Conservation (phyloP, 306 rosid genomes). For the Prunus davidiana region DNA sequence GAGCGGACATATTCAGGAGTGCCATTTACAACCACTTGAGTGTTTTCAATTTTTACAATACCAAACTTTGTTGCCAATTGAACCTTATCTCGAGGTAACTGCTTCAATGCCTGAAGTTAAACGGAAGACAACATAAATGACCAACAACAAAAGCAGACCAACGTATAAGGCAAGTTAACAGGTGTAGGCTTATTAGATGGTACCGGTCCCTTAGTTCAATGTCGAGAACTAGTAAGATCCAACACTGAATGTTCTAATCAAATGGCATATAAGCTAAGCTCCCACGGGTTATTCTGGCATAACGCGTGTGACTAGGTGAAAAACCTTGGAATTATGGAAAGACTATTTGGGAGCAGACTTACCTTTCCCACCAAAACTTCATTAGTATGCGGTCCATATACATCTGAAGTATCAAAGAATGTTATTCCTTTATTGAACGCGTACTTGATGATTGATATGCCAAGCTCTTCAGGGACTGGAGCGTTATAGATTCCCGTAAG, state of each 20-base stretch:
- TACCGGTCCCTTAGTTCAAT: neutral
- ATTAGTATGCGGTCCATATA: slow-evolving; percentile 53
- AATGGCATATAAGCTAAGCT: too few species aligned
- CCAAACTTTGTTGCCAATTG: slow-evolving; percentile 81
- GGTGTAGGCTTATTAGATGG: too few species aligned
- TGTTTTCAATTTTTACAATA: slow-evolving; percentile 21
- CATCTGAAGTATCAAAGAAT: slow-evolving; percentile 70
- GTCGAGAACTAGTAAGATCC: too few species aligned
- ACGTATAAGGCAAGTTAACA: neutral
- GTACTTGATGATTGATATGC: slow-evolving; percentile 46
- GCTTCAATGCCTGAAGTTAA: slow-evolving; percentile 51
- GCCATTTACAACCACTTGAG: slow-evolving; percentile 39
- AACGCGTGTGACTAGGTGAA: neutral
- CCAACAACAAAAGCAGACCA: neutral
- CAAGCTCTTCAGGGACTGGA: slow-evolving; percentile 57
- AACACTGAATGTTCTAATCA: too few species aligned
- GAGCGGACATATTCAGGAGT: slow-evolving; percentile 68
- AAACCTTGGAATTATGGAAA: neutral
- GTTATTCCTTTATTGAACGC: slow-evolving; percentile 65
- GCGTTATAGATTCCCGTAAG: slow-evolving; percentile 48
- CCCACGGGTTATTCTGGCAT: too few species aligned
- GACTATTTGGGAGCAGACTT: neutral
- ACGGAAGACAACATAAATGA: too few species aligned
- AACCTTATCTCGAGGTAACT: slow-evolving; percentile 62
- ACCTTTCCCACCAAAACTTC: slow-evolving; percentile 76